Evolutionary conservation across 2,329 filamentous ascomycete species (phyloP).

Genomic region (Penicillium digitatum): DNA sequence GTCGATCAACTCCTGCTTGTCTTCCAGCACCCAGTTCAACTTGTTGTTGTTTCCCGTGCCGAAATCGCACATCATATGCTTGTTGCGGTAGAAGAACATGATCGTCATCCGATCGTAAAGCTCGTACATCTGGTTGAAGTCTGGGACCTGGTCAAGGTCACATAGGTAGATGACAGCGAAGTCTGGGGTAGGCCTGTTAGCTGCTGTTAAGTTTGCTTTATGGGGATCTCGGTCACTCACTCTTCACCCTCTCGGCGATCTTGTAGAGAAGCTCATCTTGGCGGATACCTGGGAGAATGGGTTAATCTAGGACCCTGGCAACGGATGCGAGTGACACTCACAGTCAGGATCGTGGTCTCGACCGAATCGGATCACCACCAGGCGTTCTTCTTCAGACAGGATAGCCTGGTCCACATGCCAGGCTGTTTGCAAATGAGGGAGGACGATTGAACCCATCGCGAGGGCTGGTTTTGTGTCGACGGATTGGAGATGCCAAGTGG

Average conservation of each 20-base stretch:
- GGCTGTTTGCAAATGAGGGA: constrained; percentile 84
- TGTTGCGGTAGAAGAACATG: constrained; percentile 71
- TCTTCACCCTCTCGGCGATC: constrained; percentile 90
- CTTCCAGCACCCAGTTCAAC: constrained; percentile 91
- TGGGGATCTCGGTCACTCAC: constrained; percentile 43
- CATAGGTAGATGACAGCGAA: constrained; percentile 74
- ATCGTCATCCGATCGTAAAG: constrained; percentile 85
- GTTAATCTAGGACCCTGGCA: constrained; percentile 17
- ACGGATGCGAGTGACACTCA: constrained; percentile 16
- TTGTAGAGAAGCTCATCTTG: constrained; percentile 94
- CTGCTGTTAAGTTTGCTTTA: constrained; percentile 28
- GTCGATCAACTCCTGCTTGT: constrained; percentile 97
- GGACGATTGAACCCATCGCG: constrained; percentile 75
- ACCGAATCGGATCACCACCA: constrained; percentile 81
- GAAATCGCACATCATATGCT: constrained; percentile 90
- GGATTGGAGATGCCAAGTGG: not conserved
- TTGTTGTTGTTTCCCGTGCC: constrained; percentile 99
- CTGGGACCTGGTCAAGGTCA: constrained; percentile 84
- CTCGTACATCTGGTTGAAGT: constrained; percentile 96
- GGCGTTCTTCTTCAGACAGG: constrained; percentile 80
- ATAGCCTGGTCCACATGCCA: constrained; percentile 99
- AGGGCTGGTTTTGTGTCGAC: not conserved
- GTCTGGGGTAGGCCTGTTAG: constrained; percentile 21
- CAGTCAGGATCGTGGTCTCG: constrained; percentile 77
- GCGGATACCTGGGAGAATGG: constrained; percentile 51